phyloP scores from a whole-genome alignment of 305 asterid species.

The Fraxinus dipetala region DNA sequence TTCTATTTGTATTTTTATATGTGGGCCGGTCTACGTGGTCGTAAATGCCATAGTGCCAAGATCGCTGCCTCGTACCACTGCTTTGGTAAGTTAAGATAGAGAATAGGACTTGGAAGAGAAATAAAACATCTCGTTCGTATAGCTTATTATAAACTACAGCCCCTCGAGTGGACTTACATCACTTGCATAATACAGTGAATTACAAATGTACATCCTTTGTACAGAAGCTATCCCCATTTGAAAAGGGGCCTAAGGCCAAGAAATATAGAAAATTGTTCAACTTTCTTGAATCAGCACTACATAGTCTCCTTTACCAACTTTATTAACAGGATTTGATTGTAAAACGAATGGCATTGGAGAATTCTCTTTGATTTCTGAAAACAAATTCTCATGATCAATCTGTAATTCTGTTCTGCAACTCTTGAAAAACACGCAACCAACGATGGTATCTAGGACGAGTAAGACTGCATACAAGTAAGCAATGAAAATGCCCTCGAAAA shows the following conservation, averaged over 20 bases:
- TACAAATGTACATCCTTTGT: neutral
- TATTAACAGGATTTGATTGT: conserved; percentile 15
- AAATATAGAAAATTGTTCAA: conserved; percentile 3
- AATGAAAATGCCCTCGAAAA: conserved; percentile 54
- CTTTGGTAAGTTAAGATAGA: neutral
- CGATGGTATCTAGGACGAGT: conserved; percentile 58
- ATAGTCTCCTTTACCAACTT: conserved; percentile 18
- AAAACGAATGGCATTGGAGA: conserved; percentile 5
- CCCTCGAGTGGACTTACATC: neutral
- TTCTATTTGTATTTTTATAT: too few relatives aligned
- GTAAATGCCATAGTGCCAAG: neutral
- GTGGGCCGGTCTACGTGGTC: neutral
- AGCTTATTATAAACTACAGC: neutral
- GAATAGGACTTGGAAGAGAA: neutral
- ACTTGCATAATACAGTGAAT: neutral
- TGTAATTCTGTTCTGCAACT: conserved; percentile 29
- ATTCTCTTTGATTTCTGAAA: neutral
- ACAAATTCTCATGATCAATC: conserved; percentile 21
- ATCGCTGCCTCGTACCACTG: neutral
- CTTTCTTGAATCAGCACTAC: conserved; percentile 3
- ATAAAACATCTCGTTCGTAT: neutral
- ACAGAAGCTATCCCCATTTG: neutral
- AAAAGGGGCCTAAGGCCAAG: neutral
- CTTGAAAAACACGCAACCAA: conserved; percentile 44
- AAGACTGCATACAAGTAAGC: conserved; percentile 58